A percentile compares a stretch with the other conserved stretches of the same genome.
Evolutionary conservation across 768 basidiomycete genomes (phyloP).

Genomic region (Rhodotorula taiwanensis): DNA sequence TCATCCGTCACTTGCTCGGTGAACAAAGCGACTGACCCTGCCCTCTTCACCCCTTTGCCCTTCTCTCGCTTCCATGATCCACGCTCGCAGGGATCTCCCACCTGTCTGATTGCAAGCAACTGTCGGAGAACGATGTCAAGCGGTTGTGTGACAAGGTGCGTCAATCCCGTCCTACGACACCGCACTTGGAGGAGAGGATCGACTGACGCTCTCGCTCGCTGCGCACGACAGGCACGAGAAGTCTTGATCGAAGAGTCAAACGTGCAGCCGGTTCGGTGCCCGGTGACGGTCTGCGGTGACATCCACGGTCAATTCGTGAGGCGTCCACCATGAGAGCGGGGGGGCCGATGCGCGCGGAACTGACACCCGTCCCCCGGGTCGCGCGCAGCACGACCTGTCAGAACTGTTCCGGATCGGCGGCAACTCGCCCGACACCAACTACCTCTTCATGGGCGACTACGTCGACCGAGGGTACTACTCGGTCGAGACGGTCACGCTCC

Average conservation of each 20-base stretch:
- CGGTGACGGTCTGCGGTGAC: conserved; percentile 98
- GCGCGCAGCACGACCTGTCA: conserved; percentile 85
- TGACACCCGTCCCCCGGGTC: not conserved
- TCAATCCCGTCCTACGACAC: too few species aligned
- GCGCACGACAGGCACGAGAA: conserved; percentile 69
- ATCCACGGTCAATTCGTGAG: conserved; percentile 99
- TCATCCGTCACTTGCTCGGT: not conserved
- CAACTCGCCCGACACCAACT: conserved; percentile 97
- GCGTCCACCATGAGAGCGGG: conserved; percentile 37
- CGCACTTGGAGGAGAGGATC: too few species aligned
- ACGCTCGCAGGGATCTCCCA: conserved; percentile 85
- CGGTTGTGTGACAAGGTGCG: conserved; percentile 96
- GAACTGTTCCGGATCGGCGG: conserved; percentile 98
- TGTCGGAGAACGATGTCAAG: conserved; percentile 91
- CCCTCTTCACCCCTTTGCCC: not conserved
- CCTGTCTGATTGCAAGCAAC: conserved; percentile 92
- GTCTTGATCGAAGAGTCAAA: conserved; percentile 99
- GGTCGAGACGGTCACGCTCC: conserved; percentile 94
- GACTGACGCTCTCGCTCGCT: not conserved
- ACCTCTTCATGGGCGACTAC: conserved; percentile 99
- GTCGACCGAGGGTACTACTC: conserved; percentile 98
- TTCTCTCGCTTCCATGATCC: too few species aligned
- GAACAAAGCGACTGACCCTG: not conserved
- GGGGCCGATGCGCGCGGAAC: too few species aligned
- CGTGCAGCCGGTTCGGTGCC: conserved; percentile 95